Evolutionary conservation across 768 basidiomycete species (phyloP).

Genomic region (Mycena crocata): DNA sequence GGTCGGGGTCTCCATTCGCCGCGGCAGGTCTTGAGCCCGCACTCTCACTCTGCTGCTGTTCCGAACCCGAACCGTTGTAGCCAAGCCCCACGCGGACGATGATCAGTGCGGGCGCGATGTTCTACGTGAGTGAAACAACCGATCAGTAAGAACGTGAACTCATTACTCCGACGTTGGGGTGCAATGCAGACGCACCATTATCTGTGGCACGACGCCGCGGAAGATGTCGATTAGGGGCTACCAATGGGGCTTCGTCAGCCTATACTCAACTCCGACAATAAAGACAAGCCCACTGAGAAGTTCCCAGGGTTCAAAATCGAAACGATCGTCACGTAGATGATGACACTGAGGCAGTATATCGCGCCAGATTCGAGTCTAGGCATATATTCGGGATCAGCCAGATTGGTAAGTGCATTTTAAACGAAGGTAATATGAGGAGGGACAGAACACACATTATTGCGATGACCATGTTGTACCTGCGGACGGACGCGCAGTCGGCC

Average conservation of each 20-base stretch:
- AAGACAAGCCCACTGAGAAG: neutral
- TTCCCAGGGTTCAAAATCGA: neutral
- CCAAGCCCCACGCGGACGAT: neutral
- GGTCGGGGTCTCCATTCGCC: no score
- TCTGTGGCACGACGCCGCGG: neutral
- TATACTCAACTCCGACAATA: no score
- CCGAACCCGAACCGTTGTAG: no score
- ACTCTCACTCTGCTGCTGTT: no score
- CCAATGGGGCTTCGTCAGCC: neutral
- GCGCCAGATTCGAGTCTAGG: conserved; percentile 17
- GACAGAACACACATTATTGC: conserved; percentile 9
- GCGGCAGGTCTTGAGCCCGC: no score
- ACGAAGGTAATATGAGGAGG: neutral
- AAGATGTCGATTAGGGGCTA: neutral
- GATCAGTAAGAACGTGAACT: no score
- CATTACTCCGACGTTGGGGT: no score
- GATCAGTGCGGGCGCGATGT: conserved; percentile 3
- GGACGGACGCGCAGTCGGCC: neutral
- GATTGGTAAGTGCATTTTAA: neutral
- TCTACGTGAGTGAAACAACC: neutral
- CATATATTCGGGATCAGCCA: neutral
- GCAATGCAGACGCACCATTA: conserved; percentile 15
- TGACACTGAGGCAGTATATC: conserved; percentile 11
- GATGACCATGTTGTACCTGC: conserved; percentile 7
- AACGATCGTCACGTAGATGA: neutral